These are phyloP conservation scores for Bolboschoenus planiculmis DNA, from an alignment of 176 grass and related monocot genomes.

Conservation along the genomic window DNA sequence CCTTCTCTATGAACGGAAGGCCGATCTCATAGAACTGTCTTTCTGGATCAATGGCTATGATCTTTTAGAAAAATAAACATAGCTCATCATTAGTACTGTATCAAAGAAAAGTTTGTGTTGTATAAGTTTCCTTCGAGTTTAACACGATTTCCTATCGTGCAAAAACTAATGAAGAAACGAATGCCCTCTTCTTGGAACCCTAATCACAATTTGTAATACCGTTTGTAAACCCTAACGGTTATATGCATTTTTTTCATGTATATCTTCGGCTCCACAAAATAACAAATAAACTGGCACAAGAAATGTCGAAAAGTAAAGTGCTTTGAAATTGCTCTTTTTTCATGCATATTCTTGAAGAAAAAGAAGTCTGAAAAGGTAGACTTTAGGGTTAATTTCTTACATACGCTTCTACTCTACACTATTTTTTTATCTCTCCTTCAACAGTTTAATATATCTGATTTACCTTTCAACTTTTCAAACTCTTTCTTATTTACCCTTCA, in stretches of 20 bases:
- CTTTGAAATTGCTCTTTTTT: not conserved
- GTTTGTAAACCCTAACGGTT: not conserved
- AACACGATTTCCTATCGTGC: no score
- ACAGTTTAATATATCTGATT: no score
- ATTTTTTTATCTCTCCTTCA: no score
- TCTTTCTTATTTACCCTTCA: no score
- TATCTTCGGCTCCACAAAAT: not conserved
- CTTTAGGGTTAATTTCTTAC: no score
- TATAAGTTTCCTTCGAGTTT: no score
- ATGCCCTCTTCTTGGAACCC: no score
- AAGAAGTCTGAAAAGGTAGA: not conserved
- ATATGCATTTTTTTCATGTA: not conserved
- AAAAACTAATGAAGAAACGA: no score
- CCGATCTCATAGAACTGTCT: constrained; percentile 42
- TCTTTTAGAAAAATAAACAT: constrained; percentile 19
- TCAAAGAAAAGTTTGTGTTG: not conserved
- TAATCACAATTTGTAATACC: not conserved
- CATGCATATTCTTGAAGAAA: not conserved
- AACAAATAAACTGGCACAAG: not conserved
- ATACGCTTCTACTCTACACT: no score
- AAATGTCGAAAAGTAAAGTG: no score
- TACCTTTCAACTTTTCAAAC: no score
- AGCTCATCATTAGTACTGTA: not conserved
- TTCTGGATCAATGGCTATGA: constrained; percentile 43
- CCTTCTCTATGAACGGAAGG: constrained; percentile 36